phyloP scores from a whole-genome alignment of 345 rosid genomes.

The Aegle marmelos region DNA sequence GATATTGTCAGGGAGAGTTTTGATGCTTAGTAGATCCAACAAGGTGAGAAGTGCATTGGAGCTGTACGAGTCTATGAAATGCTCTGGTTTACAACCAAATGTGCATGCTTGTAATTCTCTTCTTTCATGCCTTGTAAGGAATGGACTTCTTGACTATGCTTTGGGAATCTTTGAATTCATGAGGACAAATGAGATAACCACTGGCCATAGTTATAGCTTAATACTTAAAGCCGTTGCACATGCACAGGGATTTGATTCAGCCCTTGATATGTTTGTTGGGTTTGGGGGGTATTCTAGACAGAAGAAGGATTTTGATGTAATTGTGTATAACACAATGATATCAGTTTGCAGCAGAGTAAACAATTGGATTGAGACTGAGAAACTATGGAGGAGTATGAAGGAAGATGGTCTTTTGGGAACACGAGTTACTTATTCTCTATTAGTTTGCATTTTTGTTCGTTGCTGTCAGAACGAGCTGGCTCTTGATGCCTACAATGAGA shows the following conservation, averaged over 20 bases:
- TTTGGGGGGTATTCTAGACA: constrained; percentile 37
- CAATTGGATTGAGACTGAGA: constrained; percentile 53
- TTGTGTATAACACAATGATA: constrained; percentile 74
- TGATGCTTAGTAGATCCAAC: constrained; percentile 71
- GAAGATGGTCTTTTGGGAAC: constrained; percentile 58
- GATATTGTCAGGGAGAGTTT: constrained; percentile 57
- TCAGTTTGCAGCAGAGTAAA: constrained; percentile 59
- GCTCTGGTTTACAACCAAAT: constrained; percentile 42
- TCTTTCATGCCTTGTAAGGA: constrained; percentile 63
- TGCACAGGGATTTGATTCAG: constrained; percentile 48
- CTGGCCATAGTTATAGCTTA: constrained; percentile 66
- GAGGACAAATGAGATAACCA: constrained; percentile 42
- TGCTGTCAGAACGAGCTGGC: constrained; percentile 64
- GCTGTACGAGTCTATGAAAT: constrained; percentile 57
- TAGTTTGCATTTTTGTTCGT: constrained; percentile 67
- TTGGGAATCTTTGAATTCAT: constrained; percentile 53
- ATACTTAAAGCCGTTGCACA: constrained; percentile 62
- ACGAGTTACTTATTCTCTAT: constrained; percentile 53
- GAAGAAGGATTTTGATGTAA: constrained; percentile 42
- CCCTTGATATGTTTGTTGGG: constrained; percentile 50
- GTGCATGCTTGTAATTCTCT: constrained; percentile 70
- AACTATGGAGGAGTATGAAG: constrained; percentile 61
- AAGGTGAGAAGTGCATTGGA: constrained; percentile 68
- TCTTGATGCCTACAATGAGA: constrained; percentile 64
- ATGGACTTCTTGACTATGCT: constrained; percentile 37